A percentile compares a stretch with the other conserved stretches of the same genome.
Conservation (phyloP, 371 early-diverging fungal species). For the Mortierella sp. region DNA sequence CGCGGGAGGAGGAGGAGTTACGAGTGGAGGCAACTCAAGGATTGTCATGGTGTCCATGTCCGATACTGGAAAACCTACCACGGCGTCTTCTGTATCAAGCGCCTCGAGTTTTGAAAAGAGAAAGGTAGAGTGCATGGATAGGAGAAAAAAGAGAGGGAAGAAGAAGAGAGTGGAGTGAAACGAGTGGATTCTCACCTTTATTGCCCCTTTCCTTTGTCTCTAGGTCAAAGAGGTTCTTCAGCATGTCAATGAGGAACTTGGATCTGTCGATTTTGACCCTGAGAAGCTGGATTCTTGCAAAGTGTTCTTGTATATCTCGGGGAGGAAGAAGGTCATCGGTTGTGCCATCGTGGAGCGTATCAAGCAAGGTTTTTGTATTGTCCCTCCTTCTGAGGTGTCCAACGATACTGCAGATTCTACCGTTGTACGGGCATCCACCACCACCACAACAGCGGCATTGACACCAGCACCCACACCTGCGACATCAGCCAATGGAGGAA, state of each 20-base stretch:
- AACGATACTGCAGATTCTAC: background rate
- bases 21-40: slow-evolving; percentile 13
- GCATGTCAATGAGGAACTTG: slow-evolving; percentile 36
- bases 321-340: slow-evolving; percentile 58
- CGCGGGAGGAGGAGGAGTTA: background rate
- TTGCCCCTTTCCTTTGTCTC: too few relatives aligned
- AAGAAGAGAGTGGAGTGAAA: too few relatives aligned
- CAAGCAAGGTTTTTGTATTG: slow-evolving; percentile 50
- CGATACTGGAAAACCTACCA: slow-evolving; percentile 7
- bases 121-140: slow-evolving; percentile 25
- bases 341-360: slow-evolving; percentile 64
- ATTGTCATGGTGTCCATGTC: slow-evolving; percentile 44
- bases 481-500: too few relatives aligned
- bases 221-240: slow-evolving; percentile 46
- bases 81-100: background rate
- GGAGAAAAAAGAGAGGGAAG: background rate
- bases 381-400: background rate
- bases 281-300: slow-evolving; percentile 41
- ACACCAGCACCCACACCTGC: background rate
- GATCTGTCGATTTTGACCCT: slow-evolving; percentile 48
- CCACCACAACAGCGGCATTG: background rate
- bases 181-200: too few relatives aligned
- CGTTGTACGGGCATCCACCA: too few relatives aligned
- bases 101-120: slow-evolving; percentile 36
- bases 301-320: slow-evolving; percentile 58